phyloP scores from a whole-genome alignment of 306 rosid species.

The Purshia tridentata region DNA sequence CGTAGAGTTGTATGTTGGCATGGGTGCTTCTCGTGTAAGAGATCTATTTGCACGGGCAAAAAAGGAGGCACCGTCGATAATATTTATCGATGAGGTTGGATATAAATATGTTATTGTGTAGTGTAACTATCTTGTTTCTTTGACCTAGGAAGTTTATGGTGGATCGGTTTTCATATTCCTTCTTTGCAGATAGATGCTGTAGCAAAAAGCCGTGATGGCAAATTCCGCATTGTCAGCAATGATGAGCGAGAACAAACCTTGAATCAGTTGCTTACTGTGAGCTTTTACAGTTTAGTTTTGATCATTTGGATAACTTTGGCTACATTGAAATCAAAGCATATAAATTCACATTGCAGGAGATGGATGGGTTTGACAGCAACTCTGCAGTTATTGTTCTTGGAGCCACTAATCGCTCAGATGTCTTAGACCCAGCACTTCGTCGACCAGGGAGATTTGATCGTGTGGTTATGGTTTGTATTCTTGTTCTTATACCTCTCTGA shows the following conservation, averaged over 20 bases:
- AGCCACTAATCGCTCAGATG: conserved; percentile 92
- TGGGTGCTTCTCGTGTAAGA: conserved; percentile 99
- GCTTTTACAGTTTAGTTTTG: conserved; percentile 33
- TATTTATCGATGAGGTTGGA: conserved; percentile 89
- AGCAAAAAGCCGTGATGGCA: conserved; percentile 98
- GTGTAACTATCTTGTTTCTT: conserved; percentile 16
- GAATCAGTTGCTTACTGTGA: conserved; percentile 97
- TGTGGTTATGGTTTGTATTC: conserved; percentile 74
- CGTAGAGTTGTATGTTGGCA: conserved; percentile 97
- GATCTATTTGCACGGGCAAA: conserved; percentile 99
- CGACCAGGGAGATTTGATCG: conserved; percentile 99
- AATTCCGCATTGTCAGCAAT: conserved; percentile 90
- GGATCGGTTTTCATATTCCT: conserved; percentile 21
- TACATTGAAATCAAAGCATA: neutral
- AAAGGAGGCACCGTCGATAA: conserved; percentile 94
- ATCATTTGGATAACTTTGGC: conserved; percentile 20
- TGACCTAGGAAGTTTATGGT: conserved; percentile 17
- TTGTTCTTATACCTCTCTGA: conserved; percentile 21
- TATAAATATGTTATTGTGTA: conserved; percentile 13
- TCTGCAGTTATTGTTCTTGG: conserved; percentile 95
- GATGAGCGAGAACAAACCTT: conserved; percentile 98
- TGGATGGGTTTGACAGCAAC: conserved; percentile 99
- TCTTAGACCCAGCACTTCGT: conserved; percentile 94
- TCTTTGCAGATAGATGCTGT: conserved; percentile 91
- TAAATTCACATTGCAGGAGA: conserved; percentile 62